Evolutionary conservation across 768 basidiomycete species (phyloP), one percentile per base, ranked within the genome.

Genomic region (Auricularia cornea): DNA sequence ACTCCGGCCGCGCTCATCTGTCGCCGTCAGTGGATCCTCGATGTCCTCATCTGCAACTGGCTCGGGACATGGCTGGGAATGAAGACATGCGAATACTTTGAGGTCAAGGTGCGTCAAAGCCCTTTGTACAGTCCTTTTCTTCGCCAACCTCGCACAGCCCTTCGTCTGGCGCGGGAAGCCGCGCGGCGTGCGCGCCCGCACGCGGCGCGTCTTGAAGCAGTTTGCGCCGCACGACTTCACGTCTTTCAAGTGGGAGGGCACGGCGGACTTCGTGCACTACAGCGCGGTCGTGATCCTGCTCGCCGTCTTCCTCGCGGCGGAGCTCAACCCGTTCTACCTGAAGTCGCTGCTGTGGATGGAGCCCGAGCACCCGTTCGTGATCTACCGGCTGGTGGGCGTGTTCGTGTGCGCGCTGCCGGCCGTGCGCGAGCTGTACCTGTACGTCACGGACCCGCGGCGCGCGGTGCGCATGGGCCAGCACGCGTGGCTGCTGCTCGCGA

Each of bases 401-500:
- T 94, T 94, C 71, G 77, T 94, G 2, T 94, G 91, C 69, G 92
- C 87, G n/a, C 77, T 94, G 33, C 92, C 92, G 12, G 92, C 92
- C 16, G 89, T 88, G 63, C 79, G 92, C 68, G 92, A 94, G 76
- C 75, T 92, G 30, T 90, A 84, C 72, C 89, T 91, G 71, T 60
- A 33, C 59, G 11, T 56, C 56, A 52, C 32, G 61, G 48, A 40
- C 56, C 28, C 31, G 69, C 93, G 92, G 69, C 86, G 80, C 68
- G 87, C 89, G n/a, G 86, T 86, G 66, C 83, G 92, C 63, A 93
- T 94, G 92, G 92, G 92, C 2, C 89, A 92, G 68, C 92, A 94
- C 70, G 86, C 87, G 35, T 93, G 92, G 92, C 77, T 94, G 48
- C 77, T 94, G 64, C 82, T 92, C 59, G 91, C 92, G 33, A 94